Evolutionary conservation across 176 grass and related monocot genomes (phyloP).

Genomic region (Oryza longistaminata): DNA sequence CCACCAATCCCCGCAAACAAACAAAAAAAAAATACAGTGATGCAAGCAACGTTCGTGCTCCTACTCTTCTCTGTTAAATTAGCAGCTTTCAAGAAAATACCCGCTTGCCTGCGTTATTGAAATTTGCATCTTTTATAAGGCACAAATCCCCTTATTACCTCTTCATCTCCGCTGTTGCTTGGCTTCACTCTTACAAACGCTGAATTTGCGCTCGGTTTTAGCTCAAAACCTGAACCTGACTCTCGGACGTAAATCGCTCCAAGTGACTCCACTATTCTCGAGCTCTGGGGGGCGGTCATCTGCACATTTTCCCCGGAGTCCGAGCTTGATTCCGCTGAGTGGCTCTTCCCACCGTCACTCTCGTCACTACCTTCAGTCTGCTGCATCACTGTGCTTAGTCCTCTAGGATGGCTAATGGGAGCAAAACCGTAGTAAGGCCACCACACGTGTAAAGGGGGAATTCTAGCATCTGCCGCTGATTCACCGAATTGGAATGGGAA

Average conservation of each 20-base stretch:
- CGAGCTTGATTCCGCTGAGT: constrained; percentile 21
- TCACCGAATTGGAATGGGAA: constrained; percentile 24
- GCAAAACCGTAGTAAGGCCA: constrained; percentile 41
- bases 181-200: constrained; percentile 55
- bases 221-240: not conserved
- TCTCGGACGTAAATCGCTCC: not conserved
- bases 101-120: constrained; percentile 7
- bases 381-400: not conserved
- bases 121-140: constrained; percentile 59
- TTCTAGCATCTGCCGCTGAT: constrained; percentile 5
- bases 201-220: constrained; percentile 55
- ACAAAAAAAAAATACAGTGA: not conserved
- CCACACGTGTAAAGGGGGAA: constrained; percentile 41
- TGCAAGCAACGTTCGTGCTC: not conserved
- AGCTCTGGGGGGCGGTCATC: not conserved
- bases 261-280: not conserved
- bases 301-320: not conserved
- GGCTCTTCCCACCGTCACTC: constrained; percentile 19
- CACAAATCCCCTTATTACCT: constrained; percentile 49
- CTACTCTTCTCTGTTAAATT: constrained; percentile 47
- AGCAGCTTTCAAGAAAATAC: constrained; percentile 20
- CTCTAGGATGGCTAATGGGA: constrained; percentile 7
- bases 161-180: constrained; percentile 19
- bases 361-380: constrained; percentile 15
- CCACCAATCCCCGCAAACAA: not conserved